Base-by-base conservation (phyloP, 2,329 filamentous ascomycete species). In the Aspergillus calidoustus region DNA sequence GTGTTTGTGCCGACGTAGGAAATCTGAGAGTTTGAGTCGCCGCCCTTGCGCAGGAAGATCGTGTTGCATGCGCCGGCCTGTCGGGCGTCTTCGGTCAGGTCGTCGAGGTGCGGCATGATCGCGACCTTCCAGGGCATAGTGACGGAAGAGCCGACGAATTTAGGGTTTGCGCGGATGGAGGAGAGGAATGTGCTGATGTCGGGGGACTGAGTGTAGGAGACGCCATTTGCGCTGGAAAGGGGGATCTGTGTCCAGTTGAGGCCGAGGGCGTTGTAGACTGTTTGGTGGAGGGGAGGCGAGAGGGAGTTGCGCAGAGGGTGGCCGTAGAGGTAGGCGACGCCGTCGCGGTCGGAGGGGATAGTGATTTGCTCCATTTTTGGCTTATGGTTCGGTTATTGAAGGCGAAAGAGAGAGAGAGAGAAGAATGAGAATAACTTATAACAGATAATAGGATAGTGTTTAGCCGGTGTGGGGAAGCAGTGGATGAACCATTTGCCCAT, bases 81-180 rank as follows among this genome's bases (percentile, higher is more conserved):
- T 54, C 84, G 83, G 67, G 87, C 91, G 76, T 93, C 90, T 23
- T 87, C 84, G 7, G 90, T 92, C 43, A 93, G 80, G 57, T 88
- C 86, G 71, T 94, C 91, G 8, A 94, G 83, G 68, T 91, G 83
- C 0, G 86, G 82, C 62, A 93, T 86, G 72, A 94, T 92, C 68
- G 87, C 83, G 28, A 94, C 86, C 76, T 95, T 94, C 81, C 92
- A 88, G 0, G 91, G 91, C 91, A 94, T 95, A 22, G 91, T 94
- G 43, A 94, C 87, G 3, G 89, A 87, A 23, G 89, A 86, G 58
- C 89, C 89, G 85, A 79, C 73, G 57, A 79, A 78, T 59, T 79
- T 79, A 44, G 74, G 72, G 60, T 79, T 76, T 46, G 70, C 62
- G 44, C 72, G 71, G 66, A 78, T 74, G 25, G 73, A 71, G 44